Conservation (phyloP, 176 grass and related monocot species). For the Bromus sterilis region DNA sequence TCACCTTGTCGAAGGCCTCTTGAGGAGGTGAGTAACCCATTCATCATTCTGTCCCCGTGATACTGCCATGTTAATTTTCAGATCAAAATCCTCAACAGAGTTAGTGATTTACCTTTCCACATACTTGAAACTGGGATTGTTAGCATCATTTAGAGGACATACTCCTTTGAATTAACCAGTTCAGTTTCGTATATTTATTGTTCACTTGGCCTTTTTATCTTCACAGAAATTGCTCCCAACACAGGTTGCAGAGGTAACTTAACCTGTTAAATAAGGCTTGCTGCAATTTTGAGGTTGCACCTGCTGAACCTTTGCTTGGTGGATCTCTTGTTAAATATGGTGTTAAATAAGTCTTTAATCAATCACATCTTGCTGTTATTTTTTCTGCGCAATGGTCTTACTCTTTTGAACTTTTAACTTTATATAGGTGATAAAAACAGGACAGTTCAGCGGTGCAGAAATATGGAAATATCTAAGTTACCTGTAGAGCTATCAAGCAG, state of each 20-base stretch:
- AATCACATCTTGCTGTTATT: slow-evolving; percentile 1
- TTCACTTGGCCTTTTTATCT: not conserved
- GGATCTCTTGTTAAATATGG: not conserved
- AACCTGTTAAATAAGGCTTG: not conserved
- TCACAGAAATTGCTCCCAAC: not conserved
- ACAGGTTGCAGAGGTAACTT: not conserved
- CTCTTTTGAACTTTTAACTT: slow-evolving; percentile 16
- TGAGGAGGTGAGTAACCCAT: too few relatives aligned
- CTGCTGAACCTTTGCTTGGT: not conserved
- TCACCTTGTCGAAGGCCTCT: too few relatives aligned
- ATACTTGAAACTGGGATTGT: not conserved
- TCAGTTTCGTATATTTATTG: not conserved
- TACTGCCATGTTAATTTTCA: too few relatives aligned
- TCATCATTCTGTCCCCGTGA: too few relatives aligned
- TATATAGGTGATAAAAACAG: slow-evolving; percentile 16
- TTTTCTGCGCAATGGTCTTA: not conserved
- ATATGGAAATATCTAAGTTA: not conserved
- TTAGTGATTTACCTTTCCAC: not conserved
- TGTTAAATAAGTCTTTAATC: not conserved
- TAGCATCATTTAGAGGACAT: not conserved
- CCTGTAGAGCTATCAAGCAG: not conserved
- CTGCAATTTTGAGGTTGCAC: not conserved
- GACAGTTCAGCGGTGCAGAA: not conserved
- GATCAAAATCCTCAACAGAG: too few relatives aligned
- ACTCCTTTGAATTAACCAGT: not conserved